Percentiles rank a stretch among this genome's conserved stretches.
Conservation (phyloP, 163 green algal species). For the Prototheca wickerhamii region DNA sequence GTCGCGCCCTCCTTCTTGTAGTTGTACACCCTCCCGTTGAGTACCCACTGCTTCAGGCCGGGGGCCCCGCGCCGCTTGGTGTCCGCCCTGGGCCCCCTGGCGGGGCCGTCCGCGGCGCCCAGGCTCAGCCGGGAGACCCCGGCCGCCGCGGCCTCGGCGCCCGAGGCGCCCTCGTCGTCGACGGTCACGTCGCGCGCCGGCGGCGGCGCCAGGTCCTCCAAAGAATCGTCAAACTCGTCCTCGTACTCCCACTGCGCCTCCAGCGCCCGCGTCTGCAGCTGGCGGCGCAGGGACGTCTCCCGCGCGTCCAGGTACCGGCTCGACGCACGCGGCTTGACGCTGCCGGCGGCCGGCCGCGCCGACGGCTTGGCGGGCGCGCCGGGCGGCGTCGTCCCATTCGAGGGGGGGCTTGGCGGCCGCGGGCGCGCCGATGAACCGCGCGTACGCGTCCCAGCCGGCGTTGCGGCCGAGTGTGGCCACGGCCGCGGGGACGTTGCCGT, state of each 20-base stretch:
- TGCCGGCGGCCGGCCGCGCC: background rate
- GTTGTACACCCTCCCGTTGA: constrained; percentile 68
- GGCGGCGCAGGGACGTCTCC: constrained; percentile 16
- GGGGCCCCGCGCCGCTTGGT: background rate
- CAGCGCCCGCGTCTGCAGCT: constrained; percentile 10
- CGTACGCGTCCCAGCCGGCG: background rate
- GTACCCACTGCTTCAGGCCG: constrained; percentile 44
- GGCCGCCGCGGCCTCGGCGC: background rate
- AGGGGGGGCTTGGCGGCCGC: background rate
- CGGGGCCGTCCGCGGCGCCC: background rate
- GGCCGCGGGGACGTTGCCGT: constrained; percentile 32
- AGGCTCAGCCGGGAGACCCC: background rate
- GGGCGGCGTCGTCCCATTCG: background rate
- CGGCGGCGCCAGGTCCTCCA: constrained; percentile 46
- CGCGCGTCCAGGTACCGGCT: constrained; percentile 23
- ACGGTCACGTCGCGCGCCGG: constrained; percentile 39
- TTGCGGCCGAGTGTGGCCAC: constrained; percentile 2
- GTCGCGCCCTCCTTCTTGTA: constrained; percentile 54
- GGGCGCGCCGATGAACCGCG: constrained; percentile 1
- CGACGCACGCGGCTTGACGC: background rate
- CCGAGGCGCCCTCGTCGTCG: constrained; percentile 27
- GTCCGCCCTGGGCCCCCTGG: background rate
- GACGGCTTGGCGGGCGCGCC: background rate
- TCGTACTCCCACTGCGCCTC: constrained; percentile 58
- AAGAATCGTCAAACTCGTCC: constrained; percentile 71